A percentile compares a stretch with the other conserved stretches of the same genome.
Evolutionary conservation across 306 rosid genomes (phyloP).

Genomic region (Clitoria ternatea): DNA sequence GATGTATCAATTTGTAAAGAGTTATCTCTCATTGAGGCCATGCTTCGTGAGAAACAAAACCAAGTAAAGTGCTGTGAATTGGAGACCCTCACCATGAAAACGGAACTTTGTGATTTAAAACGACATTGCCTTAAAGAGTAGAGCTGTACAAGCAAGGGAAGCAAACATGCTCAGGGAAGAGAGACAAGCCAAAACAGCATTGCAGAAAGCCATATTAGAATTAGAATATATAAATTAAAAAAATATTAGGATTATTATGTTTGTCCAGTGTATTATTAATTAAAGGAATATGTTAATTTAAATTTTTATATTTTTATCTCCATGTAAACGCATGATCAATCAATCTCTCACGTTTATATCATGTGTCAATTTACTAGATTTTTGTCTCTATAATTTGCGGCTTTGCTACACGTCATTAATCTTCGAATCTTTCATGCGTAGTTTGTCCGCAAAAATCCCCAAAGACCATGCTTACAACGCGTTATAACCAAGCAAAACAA

Average conservation of each 20-base stretch:
- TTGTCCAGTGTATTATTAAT: too few species aligned
- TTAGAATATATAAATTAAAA: too few species aligned
- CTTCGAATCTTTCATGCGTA: not conserved
- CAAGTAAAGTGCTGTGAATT: not conserved
- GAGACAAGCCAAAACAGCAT: constrained; percentile 1
- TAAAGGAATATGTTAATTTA: not conserved
- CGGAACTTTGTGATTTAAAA: not conserved
- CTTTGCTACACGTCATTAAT: too few species aligned
- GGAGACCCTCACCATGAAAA: not conserved
- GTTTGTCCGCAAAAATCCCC: not conserved
- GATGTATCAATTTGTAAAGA: constrained; percentile 11
- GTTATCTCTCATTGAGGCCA: not conserved
- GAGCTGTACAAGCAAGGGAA: not conserved
- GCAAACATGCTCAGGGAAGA: not conserved
- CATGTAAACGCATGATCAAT: too few species aligned
- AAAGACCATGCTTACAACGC: not conserved
- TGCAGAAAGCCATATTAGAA: not conserved
- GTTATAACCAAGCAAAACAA: not conserved
- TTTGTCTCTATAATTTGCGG: too few species aligned
- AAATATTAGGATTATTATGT: too few species aligned
- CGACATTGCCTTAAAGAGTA: not conserved
- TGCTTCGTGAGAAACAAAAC: not conserved
- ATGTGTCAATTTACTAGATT: too few species aligned
- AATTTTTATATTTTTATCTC: too few species aligned
- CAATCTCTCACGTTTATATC: too few species aligned